Base-by-base conservation (phyloP, 192 early-diverging fungal genomes). In the Chytriomyces sp. region DNA sequence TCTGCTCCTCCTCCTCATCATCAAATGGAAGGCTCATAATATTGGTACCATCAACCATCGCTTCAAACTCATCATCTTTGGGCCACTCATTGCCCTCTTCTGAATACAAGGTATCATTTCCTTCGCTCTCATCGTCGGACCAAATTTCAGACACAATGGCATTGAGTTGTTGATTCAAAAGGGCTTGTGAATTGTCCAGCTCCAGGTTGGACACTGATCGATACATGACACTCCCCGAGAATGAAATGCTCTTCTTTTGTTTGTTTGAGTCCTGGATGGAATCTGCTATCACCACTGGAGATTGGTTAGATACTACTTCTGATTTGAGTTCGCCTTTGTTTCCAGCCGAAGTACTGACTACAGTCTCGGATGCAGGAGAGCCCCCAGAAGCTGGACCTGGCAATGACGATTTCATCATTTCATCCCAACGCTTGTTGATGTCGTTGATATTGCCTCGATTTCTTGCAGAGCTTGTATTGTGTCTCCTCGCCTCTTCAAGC, bases 211-310 rank as follows among this genome's bases (percentile, higher is more conserved):
- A 70, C 5, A 70, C 10, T 10, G 68, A 70, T n/a, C 68, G 32
- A 39, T 70, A 70, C 68, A 70, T 70, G 28, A 70, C 68, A 8
- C 59, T 70, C 31, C 59, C 68, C 26, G 68, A 70, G 38, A 70
- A 70, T 31, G 68, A 70, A 30, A 70, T 70, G 39, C 56, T 70
- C 56, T 70, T 70, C 28, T 70, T 70, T 59, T 19, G 19, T 68
- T 70, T 26, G 39, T 28, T 5, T 40, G 31, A 31, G 37, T 28
- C 26, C 30, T 12, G 55, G 37, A 53, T 1, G 19, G 44, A 31
- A 19, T 6, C 28, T 3, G n/a, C 44, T 68, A 28, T 32, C n/a
- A 31, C 25, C n/a, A 44, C 34, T 60, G 37, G 37, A 38, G 59
- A 30, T 2, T 10, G 17, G 62, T 25, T 64, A n/a, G 39, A 19